Percentiles rank a stretch among this genome's conserved stretches.
Evolutionary conservation across 139 green algal genomes (phyloP).

Genomic region (Zygnema circumcarinatum): DNA sequence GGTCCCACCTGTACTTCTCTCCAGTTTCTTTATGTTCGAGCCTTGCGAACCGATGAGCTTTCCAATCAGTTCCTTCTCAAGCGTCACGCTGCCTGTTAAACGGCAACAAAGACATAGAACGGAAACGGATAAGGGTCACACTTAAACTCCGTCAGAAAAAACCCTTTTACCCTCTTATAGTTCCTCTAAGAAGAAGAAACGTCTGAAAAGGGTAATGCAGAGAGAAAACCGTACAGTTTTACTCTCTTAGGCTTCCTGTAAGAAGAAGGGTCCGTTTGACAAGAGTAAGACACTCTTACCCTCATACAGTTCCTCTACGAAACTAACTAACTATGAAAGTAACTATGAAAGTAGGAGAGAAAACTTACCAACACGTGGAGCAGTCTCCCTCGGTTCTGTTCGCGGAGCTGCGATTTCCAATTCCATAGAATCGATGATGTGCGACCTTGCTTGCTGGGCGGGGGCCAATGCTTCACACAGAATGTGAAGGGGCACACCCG

Average conservation of each 20-base stretch:
- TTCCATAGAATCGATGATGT: slow-evolving; percentile 69
- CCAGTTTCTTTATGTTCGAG: slow-evolving; percentile 62
- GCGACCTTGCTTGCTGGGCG: slow-evolving; percentile 44
- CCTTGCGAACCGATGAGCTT: slow-evolving; percentile 67
- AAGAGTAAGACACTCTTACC: no score
- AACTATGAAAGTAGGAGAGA: slow-evolving; percentile 11
- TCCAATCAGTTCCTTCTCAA: slow-evolving; percentile 62
- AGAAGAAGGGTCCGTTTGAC: no score
- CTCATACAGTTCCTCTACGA: no score
- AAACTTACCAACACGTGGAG: slow-evolving; percentile 34
- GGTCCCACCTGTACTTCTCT: background rate
- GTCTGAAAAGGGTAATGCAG: no score
- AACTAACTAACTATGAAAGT: no score
- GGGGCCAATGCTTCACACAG: slow-evolving; percentile 59
- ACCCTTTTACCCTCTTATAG: no score
- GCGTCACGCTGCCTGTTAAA: slow-evolving; percentile 46
- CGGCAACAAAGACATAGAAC: slow-evolving; percentile 11
- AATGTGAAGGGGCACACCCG: slow-evolving; percentile 67
- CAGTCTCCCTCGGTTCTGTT: background rate
- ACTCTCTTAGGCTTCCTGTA: no score
- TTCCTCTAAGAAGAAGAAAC: no score
- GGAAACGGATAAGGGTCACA: no score
- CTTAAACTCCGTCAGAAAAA: no score
- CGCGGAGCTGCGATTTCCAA: slow-evolving; percentile 31
- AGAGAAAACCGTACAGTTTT: no score